Conservation (phyloP, 495 filamentous ascomycete genomes). For the Aspergillus leporis region DNA sequence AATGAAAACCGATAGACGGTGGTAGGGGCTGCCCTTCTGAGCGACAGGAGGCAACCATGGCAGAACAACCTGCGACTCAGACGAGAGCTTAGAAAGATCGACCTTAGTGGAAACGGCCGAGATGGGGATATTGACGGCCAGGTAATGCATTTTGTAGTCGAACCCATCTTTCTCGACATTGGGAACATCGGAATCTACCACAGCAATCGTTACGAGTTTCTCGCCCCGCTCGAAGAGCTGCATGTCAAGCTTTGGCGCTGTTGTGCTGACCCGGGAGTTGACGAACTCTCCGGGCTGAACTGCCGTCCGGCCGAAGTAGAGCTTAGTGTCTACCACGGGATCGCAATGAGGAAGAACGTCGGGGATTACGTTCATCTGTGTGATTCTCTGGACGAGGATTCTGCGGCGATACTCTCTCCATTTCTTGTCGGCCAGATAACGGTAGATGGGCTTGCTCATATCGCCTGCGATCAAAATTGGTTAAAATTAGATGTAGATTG, state of each 20-base stretch:
- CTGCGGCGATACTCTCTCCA: slow-evolving; percentile 79
- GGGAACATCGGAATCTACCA: slow-evolving; percentile 91
- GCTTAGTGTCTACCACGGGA: slow-evolving; percentile 71
- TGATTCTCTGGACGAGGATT: slow-evolving; percentile 81
- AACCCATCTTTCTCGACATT: slow-evolving; percentile 75
- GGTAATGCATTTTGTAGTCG: slow-evolving; percentile 77
- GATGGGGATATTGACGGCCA: slow-evolving; percentile 68
- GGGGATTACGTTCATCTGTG: slow-evolving; percentile 86
- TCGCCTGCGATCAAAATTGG: slow-evolving; percentile 58
- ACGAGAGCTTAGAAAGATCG: slow-evolving; percentile 50
- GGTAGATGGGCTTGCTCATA: slow-evolving; percentile 96
- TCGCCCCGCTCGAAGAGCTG: slow-evolving; percentile 81
- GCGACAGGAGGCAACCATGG: slow-evolving; percentile 84
- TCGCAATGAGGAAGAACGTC: slow-evolving; percentile 87
- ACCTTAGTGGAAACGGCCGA: slow-evolving; percentile 55
- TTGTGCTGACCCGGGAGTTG: slow-evolving; percentile 65
- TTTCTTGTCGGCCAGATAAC: slow-evolving; percentile 79
- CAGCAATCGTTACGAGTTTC: slow-evolving; percentile 77
- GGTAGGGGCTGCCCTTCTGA: slow-evolving; percentile 89
- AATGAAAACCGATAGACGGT: slow-evolving; percentile 80
- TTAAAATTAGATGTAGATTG: not conserved
- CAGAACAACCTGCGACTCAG: slow-evolving; percentile 64
- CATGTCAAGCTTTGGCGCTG: slow-evolving; percentile 70
- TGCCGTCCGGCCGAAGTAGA: slow-evolving; percentile 70
- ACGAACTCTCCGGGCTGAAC: slow-evolving; percentile 78